Conservation (phyloP, 768 basidiomycete species). For the Cubamyces sp. region DNA sequence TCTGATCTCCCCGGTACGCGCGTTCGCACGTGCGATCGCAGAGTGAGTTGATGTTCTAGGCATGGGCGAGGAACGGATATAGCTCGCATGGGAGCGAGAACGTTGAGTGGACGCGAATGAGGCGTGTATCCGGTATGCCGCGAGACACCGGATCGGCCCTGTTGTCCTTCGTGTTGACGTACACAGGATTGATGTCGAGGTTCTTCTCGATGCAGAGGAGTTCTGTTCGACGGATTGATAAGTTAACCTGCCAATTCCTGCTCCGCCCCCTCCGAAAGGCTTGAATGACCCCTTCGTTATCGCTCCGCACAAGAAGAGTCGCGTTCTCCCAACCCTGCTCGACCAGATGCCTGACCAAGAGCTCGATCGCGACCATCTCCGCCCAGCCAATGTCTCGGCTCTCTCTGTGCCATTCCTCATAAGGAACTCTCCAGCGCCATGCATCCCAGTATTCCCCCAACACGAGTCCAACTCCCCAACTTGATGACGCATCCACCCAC, state of each 20-base stretch:
- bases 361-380: constrained; percentile 12
- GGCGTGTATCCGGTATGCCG: constrained; percentile 7
- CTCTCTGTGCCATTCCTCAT: not conserved
- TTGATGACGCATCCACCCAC: not conserved
- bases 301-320: not conserved
- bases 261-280: constrained; percentile 1
- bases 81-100: constrained; percentile 13
- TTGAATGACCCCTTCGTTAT: constrained; percentile 6
- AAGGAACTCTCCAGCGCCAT: not conserved
- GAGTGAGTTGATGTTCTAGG: not conserved
- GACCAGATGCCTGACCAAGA: not conserved
- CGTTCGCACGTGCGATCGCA: constrained; percentile 1
- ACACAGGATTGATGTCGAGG: not conserved
- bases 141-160: constrained; percentile 12
- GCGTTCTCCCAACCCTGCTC: not conserved
- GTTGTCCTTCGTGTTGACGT: constrained; percentile 9
- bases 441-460: not conserved
- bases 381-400: constrained; percentile 16
- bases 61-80: constrained; percentile 1
- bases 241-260: constrained; percentile 7
- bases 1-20: not conserved
- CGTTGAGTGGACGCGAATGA: not conserved
- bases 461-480: constrained; percentile 4
- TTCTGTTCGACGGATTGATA: constrained; percentile 5
- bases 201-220: constrained; percentile 3